Percentiles rank a stretch among this genome's conserved stretches.
These are phyloP conservation scores for Rhizophora apiculata DNA, from an alignment of 345 rosid genomes.

Conservation along the genomic window DNA sequence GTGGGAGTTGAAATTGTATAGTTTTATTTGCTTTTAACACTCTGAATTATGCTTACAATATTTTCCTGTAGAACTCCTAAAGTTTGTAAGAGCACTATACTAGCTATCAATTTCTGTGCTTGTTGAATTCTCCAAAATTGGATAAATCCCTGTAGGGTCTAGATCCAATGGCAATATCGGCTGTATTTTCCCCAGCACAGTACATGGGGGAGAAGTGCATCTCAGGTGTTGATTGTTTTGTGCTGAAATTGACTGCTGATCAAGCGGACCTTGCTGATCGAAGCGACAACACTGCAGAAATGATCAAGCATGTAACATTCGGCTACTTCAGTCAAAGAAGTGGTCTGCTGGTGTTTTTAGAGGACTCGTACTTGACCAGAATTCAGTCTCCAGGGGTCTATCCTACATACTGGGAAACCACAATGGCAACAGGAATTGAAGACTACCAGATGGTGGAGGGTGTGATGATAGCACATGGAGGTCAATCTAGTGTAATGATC, in stretches of 20 bases:
- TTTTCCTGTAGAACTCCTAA: too few relatives aligned
- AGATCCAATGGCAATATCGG: conserved; percentile 83
- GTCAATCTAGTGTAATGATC: conserved; percentile 67
- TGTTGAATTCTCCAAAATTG: conserved; percentile 10
- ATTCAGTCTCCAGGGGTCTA: conserved; percentile 76
- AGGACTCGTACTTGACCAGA: conserved; percentile 68
- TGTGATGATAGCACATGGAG: conserved; percentile 82
- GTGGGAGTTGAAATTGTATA: too few relatives aligned
- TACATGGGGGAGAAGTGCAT: conserved; percentile 82
- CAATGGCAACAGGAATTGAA: conserved; percentile 67
- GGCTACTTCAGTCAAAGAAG: conserved; percentile 96
- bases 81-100: background rate
- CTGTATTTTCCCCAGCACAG: conserved; percentile 72
- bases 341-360: conserved; percentile 65
- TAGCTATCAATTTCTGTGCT: background rate
- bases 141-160: conserved; percentile 55
- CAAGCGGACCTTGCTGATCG: conserved; percentile 66
- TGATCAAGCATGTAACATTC: conserved; percentile 78
- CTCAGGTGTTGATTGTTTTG: conserved; percentile 64
- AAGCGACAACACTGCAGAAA: conserved; percentile 83
- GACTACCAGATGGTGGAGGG: conserved; percentile 73
- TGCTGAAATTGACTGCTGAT: conserved; percentile 71
- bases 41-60: too few relatives aligned
- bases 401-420: conserved; percentile 93
- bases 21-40: too few relatives aligned